Base-by-base conservation (phyloP, 495 filamentous ascomycete genomes). In the Daldinia caldariorum region DNA sequence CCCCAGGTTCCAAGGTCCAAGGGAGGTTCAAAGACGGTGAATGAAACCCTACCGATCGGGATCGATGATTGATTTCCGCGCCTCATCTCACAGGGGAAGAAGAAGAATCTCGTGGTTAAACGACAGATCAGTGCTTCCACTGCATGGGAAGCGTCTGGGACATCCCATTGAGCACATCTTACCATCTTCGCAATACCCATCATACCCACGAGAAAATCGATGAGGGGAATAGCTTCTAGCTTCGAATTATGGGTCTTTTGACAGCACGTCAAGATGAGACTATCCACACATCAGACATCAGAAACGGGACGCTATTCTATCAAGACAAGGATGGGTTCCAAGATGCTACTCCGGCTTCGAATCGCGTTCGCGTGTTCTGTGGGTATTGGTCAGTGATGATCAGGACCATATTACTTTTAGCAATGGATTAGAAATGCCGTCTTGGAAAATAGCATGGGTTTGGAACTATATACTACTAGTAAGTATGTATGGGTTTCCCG, bases 351-450 rank as follows among this genome's bases (percentile, higher is more conserved):
- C 20, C 43, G 43, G 43, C 43, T 47, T 47, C 18, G 18, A 47
- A 47, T 22, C 43, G 18, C 8, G 5, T 29, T 45, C 26, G 20
- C 20, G 26, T 10, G 18, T 58, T 58, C 38, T 35, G 38, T 32
- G 56, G 56, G 12, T 34, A 41, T 6, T 58, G n/a, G 14, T 7
- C 29, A 32, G 26, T 7, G 12, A 41, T 7, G 12, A 41, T 61
- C 18, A 49, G 18, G 34, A 13, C 14, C 26, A 26, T 26, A 26
- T 26, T 26, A 26, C 35, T n/a, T 34, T 61, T 43, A 61, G 50
- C 66, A 58, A 43, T 51, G 26, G 34, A 43, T 63, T 62, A 41
- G 58, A 63, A 62, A 68, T 58, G 35, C 6, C 8, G 20, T 38
- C 41, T 32, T 12, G 22, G 22, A 59, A 47, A 22, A 18, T 47